Evolutionary conservation across 495 filamentous ascomycete genomes (phyloP).

Genomic region (Podospora appendiculata): DNA sequence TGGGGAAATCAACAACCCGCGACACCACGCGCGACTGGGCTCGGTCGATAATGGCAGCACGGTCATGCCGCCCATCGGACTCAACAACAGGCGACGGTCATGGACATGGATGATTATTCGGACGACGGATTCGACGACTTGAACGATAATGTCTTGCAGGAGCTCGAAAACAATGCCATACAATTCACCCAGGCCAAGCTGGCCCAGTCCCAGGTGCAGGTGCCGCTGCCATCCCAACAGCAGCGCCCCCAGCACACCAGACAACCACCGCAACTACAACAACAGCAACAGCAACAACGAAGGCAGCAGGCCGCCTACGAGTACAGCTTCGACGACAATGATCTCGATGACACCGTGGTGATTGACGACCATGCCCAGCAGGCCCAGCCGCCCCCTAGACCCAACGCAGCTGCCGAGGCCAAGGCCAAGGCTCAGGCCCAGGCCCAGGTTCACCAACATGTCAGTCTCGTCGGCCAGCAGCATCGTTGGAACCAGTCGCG

Average conservation of each 20-base stretch:
- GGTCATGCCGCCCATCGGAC: slow-evolving; percentile 2
- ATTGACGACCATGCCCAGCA: slow-evolving; percentile 17
- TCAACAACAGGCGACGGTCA: slow-evolving; percentile 3
- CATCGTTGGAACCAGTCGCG: slow-evolving; percentile 16
- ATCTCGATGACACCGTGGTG: slow-evolving; percentile 23
- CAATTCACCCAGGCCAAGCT: slow-evolving; percentile 34
- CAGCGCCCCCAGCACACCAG: neutral
- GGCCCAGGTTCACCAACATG: neutral
- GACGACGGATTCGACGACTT: slow-evolving; percentile 42
- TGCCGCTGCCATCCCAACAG: neutral
- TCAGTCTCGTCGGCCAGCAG: slow-evolving; percentile 11
- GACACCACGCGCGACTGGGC: too few species aligned
- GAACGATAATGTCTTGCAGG: slow-evolving; percentile 32
- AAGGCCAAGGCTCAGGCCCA: neutral
- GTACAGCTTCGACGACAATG: slow-evolving; percentile 20
- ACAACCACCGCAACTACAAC: neutral
- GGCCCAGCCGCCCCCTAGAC: neutral
- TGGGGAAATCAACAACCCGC: too few species aligned
- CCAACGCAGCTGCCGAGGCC: too few species aligned
- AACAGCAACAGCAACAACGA: neutral
- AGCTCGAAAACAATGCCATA: slow-evolving; percentile 42
- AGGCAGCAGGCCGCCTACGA: slow-evolving; percentile 2
- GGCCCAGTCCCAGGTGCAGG: slow-evolving; percentile 14
- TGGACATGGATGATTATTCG: slow-evolving; percentile 39
- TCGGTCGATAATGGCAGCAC: slow-evolving; percentile 8